Base-by-base conservation (phyloP, 257 asterid genomes). In the Penstemon barbatus region DNA sequence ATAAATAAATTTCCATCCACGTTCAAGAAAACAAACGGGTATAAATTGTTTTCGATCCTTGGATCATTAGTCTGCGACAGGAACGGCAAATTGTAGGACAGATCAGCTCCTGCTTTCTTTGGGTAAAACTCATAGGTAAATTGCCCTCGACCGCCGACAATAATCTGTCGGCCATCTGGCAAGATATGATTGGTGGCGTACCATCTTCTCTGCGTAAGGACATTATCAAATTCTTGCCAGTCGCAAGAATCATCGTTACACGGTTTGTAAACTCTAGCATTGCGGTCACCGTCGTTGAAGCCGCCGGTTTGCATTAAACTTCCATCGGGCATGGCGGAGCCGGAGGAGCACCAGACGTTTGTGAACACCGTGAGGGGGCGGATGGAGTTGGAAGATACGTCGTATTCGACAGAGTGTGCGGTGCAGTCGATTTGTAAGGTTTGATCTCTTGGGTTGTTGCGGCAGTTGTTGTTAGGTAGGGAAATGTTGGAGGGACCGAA, bases 91-190 rank as follows among this genome's bases (percentile, higher is more conserved):
- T 57, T 43, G 10, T 64, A 75, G 18, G 62, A 63, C 4, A 41
- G 40, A 0, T 75, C 68, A 9, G 65, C 52, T 0, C 62, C 3
- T 9, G 64, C 10, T 1, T 73, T 56, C 56, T 75, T 80, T 15
- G 88, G 85, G 48, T 78, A 75, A 50, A 66, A 83, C 63, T 83
- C 88, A 3, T 80, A 83, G 49, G 67, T 80, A 63, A 78, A 83
- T 18, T 79, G 75, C 10, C 73, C 66, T 4, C 88, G 81, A 41
- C 85, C 85, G 0, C 84, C 85, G 2, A 83, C 38, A 37, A 78
- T 78, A 10, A 83, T 80, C 54, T 71, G 56, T 5, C 75, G 76
- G 11, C 72, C 80, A 74, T 25, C 33, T 25, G 33, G 33, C 33
- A 25, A 25, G 33, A 25, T 38, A n/a, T 80, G 88, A 63, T 80